Evolutionary conservation across 1,284 basidiomycete genomes (phyloP), one percentile per base, ranked within the genome.

Genomic region (Trametes hirsuta): DNA sequence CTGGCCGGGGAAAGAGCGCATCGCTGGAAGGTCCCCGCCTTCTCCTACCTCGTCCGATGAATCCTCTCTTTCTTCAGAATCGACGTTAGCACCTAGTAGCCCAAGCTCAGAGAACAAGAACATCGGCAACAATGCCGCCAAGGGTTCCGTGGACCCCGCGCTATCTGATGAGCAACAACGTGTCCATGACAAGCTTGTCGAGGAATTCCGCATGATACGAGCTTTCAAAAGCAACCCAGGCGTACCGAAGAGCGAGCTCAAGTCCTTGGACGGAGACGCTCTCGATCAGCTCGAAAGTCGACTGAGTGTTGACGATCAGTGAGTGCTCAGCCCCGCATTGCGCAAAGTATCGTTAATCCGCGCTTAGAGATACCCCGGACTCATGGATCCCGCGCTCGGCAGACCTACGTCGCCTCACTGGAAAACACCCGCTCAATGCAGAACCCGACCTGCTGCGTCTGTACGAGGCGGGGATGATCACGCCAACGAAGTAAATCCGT

Each of bases 301-400:
- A 2, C 50, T 70, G 22, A 66, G 64, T 47, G 44, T 65, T 11
- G 66, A 69, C 14, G 69, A 70, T 40, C 67, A 69, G 69, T 70
- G 53, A 39, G 69, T 64, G 9, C 8, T 49, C 21, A 14, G 3
- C 51, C 39, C n/a, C 6, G 6, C 10, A 14, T 11, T 14, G 4
- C 14, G 12, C 15, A 35, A 6, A 42, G 15, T n/a, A 14, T 18
- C 10, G 25, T 24, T 24, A 5, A 49, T 24, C 44, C 36, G 18
- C 18, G 12, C 49, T 36, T 12, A 69, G 66, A 41, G 41, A 58
- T 30, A 66, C 65, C 1, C 66, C 68, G 0, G 68, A 68, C 48
- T 69, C 66, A 1, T 68, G 68, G 68, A 63, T 70, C 5, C 68
- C 68, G n/a, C 68, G 68, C n/a, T 70, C 68, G 2, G 14, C 60